Percentiles rank a stretch among this genome's conserved stretches.
These are phyloP conservation scores for Cladosporium sp. DNA, from an alignment of 2,329 filamentous ascomycete genomes.

Conservation along the genomic window DNA sequence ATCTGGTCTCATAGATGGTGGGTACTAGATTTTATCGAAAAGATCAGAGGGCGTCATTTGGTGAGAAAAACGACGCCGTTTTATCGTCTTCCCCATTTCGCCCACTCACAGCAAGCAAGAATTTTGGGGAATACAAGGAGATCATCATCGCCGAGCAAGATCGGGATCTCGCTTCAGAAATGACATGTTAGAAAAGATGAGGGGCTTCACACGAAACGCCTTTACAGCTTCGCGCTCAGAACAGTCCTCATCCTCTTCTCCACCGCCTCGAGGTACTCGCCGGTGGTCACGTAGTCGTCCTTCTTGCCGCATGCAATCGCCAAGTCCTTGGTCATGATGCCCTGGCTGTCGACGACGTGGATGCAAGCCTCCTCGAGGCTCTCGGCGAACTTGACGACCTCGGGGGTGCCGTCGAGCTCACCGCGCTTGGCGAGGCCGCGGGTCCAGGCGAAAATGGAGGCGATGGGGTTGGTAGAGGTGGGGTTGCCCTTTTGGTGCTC, in stretches of 20 bases:
- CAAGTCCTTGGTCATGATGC: conserved; percentile 99
- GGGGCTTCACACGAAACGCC: background rate
- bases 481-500: conserved; percentile 98
- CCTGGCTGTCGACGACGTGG: conserved; percentile 89
- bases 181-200: background rate
- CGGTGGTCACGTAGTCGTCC: conserved; percentile 86
- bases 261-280: conserved; percentile 88
- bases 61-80: background rate
- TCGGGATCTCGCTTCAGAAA: background rate
- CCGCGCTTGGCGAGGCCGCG: conserved; percentile 91
- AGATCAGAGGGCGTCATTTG: background rate
- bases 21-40: background rate
- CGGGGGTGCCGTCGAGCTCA: conserved; percentile 88
- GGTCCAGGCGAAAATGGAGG: conserved; percentile 99
- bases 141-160: background rate
- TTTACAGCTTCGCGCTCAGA: conserved; percentile 73
- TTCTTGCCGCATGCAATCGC: conserved; percentile 93
- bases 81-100: background rate
- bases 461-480: conserved; percentile 98
- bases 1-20: background rate
- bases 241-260: conserved; percentile 83
- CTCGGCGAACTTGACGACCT: conserved; percentile 88
- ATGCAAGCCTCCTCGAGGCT: conserved; percentile 89
- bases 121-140: background rate
- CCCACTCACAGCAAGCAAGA: background rate